Evolutionary conservation across 768 basidiomycete genomes (phyloP), one percentile per base, ranked within the genome.

Genomic region (Boletus patriciae): DNA sequence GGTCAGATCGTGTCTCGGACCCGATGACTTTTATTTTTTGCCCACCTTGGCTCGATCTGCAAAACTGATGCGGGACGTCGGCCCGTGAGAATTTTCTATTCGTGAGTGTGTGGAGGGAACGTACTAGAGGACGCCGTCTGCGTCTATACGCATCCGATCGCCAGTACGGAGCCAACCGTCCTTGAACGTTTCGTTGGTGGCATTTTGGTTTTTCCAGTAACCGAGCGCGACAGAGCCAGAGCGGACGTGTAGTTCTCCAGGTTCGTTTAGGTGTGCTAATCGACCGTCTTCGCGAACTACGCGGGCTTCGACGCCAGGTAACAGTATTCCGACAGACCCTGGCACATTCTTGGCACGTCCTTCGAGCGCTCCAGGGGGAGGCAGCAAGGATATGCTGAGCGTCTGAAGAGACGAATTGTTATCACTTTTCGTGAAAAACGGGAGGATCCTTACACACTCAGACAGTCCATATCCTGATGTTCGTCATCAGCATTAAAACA

Each of bases 101-200:
- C 4, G 18, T 10, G 11, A 13, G 6, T 15, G 2, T 10, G 27
- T 55, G 46, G 25, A 47, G 40, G 43, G 23, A n/a, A 74, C 83
- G 41, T 57, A 90, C 88, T 80, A 92, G 65, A 90, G 83, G 55
- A 82, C 78, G 0, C 83, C 84, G 6, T 84, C 74, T 58, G 76
- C 75, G 58, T 88, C 81, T 6, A 83, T 80, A 37, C 78, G 72
- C 65, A 92, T 87, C 51, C 78, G 75, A 68, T 93, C 90, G 3
- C 91, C 91, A 0, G 88, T 92, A 52, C 75, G 77, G 27, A 93
- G 62, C 91, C 91, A 93, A 19, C 89, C 88, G 44, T 81, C 77
- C 13, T 53, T 61, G 64, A 92, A 92, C 1, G 88, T 85, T 62
- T 83, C 82, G 48, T 73, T 73, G 25, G 83, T 89, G 0, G 88